phyloP scores from a whole-genome alignment of 345 rosid genomes.

The Orychophragmus violaceus region DNA sequence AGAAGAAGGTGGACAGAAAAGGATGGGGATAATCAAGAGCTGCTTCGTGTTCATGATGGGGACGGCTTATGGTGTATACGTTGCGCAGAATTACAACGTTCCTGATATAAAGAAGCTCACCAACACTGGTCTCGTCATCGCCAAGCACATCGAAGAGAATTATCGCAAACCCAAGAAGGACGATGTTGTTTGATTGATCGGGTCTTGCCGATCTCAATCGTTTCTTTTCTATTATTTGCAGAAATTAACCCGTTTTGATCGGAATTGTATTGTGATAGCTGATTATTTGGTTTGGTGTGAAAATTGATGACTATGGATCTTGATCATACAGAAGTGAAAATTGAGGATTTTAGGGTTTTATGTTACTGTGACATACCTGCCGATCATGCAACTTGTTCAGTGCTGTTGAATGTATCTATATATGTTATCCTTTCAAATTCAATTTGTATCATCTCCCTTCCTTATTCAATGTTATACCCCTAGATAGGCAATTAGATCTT shows the following conservation, averaged over 20 bases:
- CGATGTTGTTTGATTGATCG: constrained; percentile 24
- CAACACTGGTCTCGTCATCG: constrained; percentile 36
- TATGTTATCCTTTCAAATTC: neutral
- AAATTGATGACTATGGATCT: neutral
- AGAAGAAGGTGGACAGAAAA: constrained; percentile 38
- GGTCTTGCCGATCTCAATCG: neutral
- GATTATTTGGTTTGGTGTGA: neutral
- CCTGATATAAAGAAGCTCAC: constrained; percentile 53
- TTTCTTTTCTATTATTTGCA: neutral
- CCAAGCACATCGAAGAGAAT: constrained; percentile 57
- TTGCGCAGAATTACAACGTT: constrained; percentile 65
- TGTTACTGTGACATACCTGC: neutral
- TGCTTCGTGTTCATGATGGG: constrained; percentile 45
- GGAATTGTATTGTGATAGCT: neutral
- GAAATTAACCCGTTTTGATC: neutral
- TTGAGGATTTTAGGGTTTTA: neutral
- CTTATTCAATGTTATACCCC: neutral
- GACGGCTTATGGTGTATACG: constrained; percentile 46
- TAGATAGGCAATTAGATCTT: neutral
- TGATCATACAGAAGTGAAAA: neutral
- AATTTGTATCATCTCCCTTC: neutral
- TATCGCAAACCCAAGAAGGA: constrained; percentile 58
- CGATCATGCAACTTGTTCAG: neutral
- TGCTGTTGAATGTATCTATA: neutral
- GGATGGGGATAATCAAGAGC: constrained; percentile 59